A percentile compares a stretch with the other conserved stretches of the same genome.
Conservation (phyloP, 768 basidiomycete species). For the Amanita muscaria region DNA sequence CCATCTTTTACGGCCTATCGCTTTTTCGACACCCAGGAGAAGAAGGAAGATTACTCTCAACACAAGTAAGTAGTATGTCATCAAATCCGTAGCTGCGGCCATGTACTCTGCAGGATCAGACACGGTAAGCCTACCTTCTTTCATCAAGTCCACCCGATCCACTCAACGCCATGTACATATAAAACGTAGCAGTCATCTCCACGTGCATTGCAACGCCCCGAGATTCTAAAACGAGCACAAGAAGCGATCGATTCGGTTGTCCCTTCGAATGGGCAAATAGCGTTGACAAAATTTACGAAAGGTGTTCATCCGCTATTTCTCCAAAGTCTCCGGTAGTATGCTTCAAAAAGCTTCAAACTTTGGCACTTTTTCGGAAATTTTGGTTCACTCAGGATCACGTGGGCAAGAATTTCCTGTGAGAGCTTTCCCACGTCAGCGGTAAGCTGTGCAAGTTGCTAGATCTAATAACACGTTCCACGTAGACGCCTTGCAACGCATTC, state of each 20-base stretch:
- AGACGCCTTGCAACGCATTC: too few species aligned
- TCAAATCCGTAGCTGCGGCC: conserved; percentile 35
- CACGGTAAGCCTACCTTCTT: not conserved
- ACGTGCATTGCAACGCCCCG: conserved; percentile 14
- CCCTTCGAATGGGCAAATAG: conserved; percentile 25
- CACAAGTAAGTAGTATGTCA: not conserved
- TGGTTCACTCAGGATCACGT: too few species aligned
- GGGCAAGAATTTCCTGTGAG: too few species aligned
- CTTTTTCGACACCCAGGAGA: not conserved
- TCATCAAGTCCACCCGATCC: not conserved
- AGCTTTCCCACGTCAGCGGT: too few species aligned
- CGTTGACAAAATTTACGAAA: too few species aligned
- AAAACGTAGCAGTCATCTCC: not conserved
- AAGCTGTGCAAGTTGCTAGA: too few species aligned
- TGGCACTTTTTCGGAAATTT: too few species aligned
- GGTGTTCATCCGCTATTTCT: too few species aligned
- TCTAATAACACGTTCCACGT: too few species aligned
- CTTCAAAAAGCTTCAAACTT: too few species aligned
- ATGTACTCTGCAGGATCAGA: conserved; percentile 21
- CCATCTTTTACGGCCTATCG: conserved; percentile 35
- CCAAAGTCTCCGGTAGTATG: too few species aligned
- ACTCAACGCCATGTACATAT: not conserved
- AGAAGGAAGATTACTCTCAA: not conserved
- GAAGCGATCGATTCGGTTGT: conserved; percentile 40
- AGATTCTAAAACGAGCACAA: conserved; percentile 44